Evolutionary conservation across 2,329 filamentous ascomycete species (phyloP).

Genomic region (Fusarium duplospermum): DNA sequence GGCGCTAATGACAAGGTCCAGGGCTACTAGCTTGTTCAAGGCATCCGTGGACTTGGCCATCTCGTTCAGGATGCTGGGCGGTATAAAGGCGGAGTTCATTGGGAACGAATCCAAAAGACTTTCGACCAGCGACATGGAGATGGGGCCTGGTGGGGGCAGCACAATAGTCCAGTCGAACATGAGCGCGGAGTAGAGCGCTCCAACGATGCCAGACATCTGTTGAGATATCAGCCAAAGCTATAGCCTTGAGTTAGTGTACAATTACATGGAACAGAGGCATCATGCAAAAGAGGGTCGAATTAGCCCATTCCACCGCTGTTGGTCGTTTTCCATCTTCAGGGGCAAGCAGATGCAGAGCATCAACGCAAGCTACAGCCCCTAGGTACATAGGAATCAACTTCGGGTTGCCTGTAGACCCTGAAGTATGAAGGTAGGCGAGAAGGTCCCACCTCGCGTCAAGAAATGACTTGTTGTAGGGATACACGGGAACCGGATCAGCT

Average conservation of each 20-base stretch:
- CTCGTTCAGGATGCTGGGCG: not conserved
- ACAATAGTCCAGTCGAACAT: not conserved
- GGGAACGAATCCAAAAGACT: not conserved
- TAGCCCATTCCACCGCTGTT: not conserved
- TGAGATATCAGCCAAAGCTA: not conserved
- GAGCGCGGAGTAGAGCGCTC: not conserved
- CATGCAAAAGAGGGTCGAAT: not conserved
- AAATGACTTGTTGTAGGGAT: not conserved
- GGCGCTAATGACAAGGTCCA: not conserved
- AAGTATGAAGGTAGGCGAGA: not conserved
- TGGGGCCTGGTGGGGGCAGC: not conserved
- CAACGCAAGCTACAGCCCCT: not conserved
- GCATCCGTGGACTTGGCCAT: not conserved
- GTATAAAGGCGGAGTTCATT: not conserved
- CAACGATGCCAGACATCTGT: not conserved
- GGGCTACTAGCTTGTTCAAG: not conserved
- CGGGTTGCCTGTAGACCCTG: not conserved
- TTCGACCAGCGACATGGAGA: not conserved
- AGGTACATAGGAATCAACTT: not conserved
- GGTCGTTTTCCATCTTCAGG: not conserved
- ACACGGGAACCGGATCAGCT: not conserved
- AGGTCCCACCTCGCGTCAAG: not conserved
- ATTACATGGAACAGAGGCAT: not conserved
- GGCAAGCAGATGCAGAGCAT: not conserved
- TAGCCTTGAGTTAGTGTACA: accelerated